Evolutionary conservation across 2,329 filamentous ascomycete species (phyloP), one percentile per base, ranked within the genome.

Genomic region (Helminthosporium solani): DNA sequence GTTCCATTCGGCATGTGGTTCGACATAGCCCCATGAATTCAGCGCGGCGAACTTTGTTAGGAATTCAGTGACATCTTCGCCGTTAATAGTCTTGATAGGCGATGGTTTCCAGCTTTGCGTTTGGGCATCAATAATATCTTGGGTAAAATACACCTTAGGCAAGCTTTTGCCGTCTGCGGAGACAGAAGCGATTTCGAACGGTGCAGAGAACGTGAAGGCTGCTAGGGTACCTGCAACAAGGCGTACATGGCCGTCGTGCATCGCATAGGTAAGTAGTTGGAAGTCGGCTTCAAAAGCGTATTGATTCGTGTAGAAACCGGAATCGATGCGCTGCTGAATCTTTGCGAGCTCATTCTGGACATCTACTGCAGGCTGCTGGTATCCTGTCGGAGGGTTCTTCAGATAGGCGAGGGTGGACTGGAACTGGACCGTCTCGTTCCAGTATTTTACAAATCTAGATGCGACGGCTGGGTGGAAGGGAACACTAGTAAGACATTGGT

Each of bases 401-500:
- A 76, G 63, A 45, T 70, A 75, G 12, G 67, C 63, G 7, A 75
- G 51, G 1, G 73, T 75, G 44, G 64, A 73, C 37, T 77, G 74
- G 35, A 75, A 75, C 40, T 75, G 70, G 1, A 78, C 40, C 0
- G 73, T 75, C 14, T 72, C 64, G 47, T 74, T 74, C 42, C 70
- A 72, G 47, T 78, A 78, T 6, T 68, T 49, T 3, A 78, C 46
- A 44, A 78, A 75, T 1, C 71, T 60, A 5, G 66, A 56, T 2
- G 75, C 75, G 1, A 74, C 70, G 6, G 70, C 73, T 3, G 64
- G 20, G 40, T 75, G 70, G 52, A 79, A 76, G 0, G 77, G 75
- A 6, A 78, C 71, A 19, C 60, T 72, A 2, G 52, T 66, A 8
- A 78, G 60, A 47, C 76, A 79, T 3, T 67, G 60, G 47, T 70